Percentiles rank a stretch among this genome's conserved stretches.
These are phyloP conservation scores for Phellopilus nigrolimitatus DNA, from an alignment of 1,284 basidiomycete species.

Conservation along the genomic window DNA sequence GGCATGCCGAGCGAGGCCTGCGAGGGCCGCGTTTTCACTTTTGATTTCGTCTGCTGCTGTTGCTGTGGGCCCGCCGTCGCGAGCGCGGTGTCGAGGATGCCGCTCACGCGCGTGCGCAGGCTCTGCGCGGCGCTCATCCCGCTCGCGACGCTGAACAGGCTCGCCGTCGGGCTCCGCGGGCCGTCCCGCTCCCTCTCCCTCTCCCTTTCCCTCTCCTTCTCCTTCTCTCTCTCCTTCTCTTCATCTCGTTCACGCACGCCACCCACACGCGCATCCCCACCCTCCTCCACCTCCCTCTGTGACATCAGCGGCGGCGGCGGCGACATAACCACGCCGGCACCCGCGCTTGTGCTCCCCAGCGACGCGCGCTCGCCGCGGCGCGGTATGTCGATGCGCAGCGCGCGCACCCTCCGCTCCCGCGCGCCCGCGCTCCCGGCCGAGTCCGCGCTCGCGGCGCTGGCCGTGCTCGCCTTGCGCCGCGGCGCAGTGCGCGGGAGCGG, in stretches of 20 bases:
- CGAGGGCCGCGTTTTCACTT: not conserved
- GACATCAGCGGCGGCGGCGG: not conserved
- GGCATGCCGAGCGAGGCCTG: not conserved
- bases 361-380: not conserved
- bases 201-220: not conserved
- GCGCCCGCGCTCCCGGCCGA: not conserved
- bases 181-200: not conserved
- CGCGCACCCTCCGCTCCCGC: not conserved
- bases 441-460: conserved; percentile 1
- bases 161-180: conserved; percentile 12
- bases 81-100: not conserved
- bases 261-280: not conserved
- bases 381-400: conserved; percentile 13
- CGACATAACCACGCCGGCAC: not conserved
- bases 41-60: not conserved
- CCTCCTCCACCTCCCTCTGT: not conserved
- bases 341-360: not conserved
- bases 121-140: conserved; percentile 15
- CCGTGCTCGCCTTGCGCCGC: conserved; percentile 4
- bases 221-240: not conserved
- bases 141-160: conserved; percentile 13
- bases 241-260: not conserved
- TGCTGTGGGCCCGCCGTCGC: not conserved
- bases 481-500: conserved; percentile 7
- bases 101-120: conserved; percentile 11